Percentiles rank a stretch among this genome's conserved stretches.
Conservation (phyloP, 176 grass and related monocot genomes). For the Chrysopogon serrulatus region DNA sequence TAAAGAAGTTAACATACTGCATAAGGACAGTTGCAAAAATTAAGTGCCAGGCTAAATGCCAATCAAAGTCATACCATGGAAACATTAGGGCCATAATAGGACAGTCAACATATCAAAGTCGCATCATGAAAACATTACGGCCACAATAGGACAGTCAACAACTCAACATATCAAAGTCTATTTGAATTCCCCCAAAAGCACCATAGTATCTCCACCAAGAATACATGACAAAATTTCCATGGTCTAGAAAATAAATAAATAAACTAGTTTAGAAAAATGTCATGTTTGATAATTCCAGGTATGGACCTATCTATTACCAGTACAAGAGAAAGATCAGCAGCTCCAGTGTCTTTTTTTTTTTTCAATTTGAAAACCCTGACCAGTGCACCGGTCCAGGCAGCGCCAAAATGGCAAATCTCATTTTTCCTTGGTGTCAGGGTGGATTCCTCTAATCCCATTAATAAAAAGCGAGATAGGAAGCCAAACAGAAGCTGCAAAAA, state of each 20-base stretch:
- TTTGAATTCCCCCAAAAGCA: background rate
- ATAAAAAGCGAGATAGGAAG: background rate
- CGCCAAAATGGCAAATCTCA: background rate
- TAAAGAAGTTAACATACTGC: background rate
- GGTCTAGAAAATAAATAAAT: background rate
- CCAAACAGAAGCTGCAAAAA: conserved; percentile 25
- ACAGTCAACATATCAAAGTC: conserved; percentile 4
- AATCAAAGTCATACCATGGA: background rate
- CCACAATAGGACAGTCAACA: no score
- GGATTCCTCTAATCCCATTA: background rate
- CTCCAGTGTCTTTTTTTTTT: background rate
- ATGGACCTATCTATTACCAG: background rate
- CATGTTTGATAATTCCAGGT: background rate
- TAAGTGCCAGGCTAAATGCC: background rate
- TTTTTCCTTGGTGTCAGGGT: background rate
- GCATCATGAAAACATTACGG: no score
- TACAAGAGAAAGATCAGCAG: conserved; percentile 9
- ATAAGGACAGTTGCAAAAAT: background rate
- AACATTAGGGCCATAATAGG: background rate
- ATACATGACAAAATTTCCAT: background rate
- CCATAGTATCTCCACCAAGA: background rate
- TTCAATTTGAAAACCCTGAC: background rate
- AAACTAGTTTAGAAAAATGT: background rate
- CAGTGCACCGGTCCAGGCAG: background rate
- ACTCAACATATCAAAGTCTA: background rate